These are phyloP conservation scores for Aureobasidium sp. DNA, from an alignment of 2,329 filamentous ascomycete genomes.

Conservation along the genomic window DNA sequence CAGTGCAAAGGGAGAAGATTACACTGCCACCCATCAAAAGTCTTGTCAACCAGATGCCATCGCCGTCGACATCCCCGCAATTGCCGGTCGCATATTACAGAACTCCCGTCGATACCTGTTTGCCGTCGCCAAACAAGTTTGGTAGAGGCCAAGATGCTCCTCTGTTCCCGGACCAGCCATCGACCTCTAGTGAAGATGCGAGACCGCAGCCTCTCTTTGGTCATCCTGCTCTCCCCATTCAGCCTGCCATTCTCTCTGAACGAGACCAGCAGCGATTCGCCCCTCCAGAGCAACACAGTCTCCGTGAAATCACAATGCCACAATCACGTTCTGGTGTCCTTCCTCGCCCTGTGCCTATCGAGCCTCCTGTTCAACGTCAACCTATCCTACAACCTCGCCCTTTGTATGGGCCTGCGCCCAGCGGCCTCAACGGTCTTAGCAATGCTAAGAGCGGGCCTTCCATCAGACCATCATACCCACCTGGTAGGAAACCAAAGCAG, in stretches of 20 bases:
- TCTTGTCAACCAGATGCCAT: neutral
- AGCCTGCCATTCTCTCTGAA: neutral
- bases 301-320: neutral
- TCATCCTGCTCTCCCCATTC: neutral
- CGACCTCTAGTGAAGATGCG: neutral
- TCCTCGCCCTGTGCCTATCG: neutral
- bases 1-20: neutral
- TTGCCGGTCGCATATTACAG: neutral
- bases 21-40: slow-evolving; percentile 4
- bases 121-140: neutral
- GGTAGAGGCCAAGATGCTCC: neutral
- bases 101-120: neutral
- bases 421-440: neutral
- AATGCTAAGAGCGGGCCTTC: neutral
- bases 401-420: neutral
- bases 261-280: neutral
- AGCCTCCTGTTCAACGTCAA: neutral
- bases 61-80: slow-evolving; percentile 10
- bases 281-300: neutral
- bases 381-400: neutral
- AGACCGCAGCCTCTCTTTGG: slow-evolving; percentile 1
- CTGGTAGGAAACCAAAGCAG: slow-evolving; percentile 1
- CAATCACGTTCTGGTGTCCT: neutral
- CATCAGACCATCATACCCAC: neutral
- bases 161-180: neutral